Conservation (phyloP, 306 rosid species). For the Cucurbita moschata region DNA sequence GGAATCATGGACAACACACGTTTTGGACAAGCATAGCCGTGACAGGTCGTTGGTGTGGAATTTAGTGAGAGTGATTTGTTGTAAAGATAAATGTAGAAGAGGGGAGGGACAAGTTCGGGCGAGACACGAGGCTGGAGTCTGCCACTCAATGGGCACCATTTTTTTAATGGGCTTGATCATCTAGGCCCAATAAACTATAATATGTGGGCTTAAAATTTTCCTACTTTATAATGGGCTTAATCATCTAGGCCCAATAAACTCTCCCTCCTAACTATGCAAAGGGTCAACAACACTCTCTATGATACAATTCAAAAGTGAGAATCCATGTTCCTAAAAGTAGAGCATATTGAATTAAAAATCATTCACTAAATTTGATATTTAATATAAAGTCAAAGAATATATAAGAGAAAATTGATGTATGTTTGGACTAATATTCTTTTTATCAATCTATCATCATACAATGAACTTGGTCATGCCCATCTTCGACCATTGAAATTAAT, state of each 20-base stretch:
- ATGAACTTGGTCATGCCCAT: background rate
- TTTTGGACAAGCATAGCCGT: too few relatives aligned
- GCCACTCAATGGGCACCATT: background rate
- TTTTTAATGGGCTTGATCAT: too few relatives aligned
- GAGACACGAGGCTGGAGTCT: too few relatives aligned
- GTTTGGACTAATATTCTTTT: background rate
- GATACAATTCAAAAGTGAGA: too few relatives aligned
- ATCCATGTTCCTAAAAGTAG: background rate
- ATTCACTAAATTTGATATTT: background rate
- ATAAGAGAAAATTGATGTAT: background rate
- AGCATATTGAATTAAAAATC: background rate
- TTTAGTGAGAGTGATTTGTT: conserved; percentile 14
- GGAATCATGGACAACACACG: too few relatives aligned
- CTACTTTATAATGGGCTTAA: too few relatives aligned
- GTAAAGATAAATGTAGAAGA: background rate
- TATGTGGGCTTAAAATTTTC: too few relatives aligned
- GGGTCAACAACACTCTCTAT: too few relatives aligned
- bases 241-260: too few relatives aligned
- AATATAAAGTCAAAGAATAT: background rate
- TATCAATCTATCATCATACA: background rate
- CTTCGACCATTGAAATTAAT: background rate
- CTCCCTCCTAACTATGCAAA: too few relatives aligned
- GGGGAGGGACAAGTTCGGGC: conserved; percentile 2
- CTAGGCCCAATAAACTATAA: too few relatives aligned
- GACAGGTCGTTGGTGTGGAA: background rate